Evolutionary conservation across 2,329 filamentous ascomycete species (phyloP).

Genomic region (Chaetomium sp.): DNA sequence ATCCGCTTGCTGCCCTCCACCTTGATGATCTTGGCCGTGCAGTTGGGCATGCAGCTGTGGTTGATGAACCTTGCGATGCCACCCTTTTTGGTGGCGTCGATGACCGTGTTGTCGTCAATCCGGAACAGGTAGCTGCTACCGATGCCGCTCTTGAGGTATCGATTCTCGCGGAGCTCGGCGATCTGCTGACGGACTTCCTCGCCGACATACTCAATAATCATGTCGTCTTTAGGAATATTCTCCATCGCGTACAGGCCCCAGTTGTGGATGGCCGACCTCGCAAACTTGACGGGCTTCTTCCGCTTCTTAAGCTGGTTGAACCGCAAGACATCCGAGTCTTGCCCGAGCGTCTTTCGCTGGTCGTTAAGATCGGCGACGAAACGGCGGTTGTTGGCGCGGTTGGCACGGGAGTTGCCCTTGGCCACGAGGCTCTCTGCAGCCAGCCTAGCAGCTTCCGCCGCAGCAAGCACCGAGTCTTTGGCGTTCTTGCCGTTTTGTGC

Average conservation of each 20-base stretch:
- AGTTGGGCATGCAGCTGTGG: constrained; percentile 96
- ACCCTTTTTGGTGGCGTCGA: constrained; percentile 97
- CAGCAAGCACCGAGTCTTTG: constrained; percentile 64
- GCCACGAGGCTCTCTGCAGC: constrained; percentile 78
- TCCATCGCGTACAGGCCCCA: constrained; percentile 98
- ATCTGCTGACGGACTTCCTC: constrained; percentile 97
- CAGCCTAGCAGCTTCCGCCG: constrained; percentile 71
- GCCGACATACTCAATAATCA: constrained; percentile 99
- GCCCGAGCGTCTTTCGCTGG: constrained; percentile 82
- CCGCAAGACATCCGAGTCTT: constrained; percentile 86
- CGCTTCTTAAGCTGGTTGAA: constrained; percentile 99
- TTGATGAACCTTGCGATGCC: constrained; percentile 99
- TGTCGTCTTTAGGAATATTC: constrained; percentile 94
- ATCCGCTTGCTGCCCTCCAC: constrained; percentile 97
- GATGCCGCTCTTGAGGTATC: constrained; percentile 94
- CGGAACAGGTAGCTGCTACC: constrained; percentile 97
- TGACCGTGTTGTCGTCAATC: constrained; percentile 95
- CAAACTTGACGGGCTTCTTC: constrained; percentile 98
- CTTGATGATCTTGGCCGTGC: constrained; percentile 98
- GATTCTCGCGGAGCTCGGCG: constrained; percentile 89
- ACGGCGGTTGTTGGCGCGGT: constrained; percentile 92
- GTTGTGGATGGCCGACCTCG: constrained; percentile 95
- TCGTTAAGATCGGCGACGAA: constrained; percentile 94
- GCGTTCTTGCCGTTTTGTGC: constrained; percentile 65
- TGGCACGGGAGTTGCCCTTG: constrained; percentile 89